Evolutionary conservation across 306 rosid genomes (phyloP), one percentile per base, ranked within the genome.

Genomic region (Abrus pulchellus): DNA sequence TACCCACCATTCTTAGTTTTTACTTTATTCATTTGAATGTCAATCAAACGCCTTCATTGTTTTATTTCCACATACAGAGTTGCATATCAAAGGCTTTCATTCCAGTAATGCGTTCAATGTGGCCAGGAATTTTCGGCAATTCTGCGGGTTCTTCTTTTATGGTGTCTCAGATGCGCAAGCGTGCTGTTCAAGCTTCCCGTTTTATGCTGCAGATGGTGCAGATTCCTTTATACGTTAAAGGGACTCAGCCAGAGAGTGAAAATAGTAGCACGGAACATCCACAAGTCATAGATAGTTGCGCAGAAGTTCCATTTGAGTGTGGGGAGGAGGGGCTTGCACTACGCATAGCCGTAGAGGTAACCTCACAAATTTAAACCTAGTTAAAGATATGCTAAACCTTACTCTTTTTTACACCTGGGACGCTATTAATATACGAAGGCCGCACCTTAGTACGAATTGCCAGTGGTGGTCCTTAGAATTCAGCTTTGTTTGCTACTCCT

Each of bases 131-230:
- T 43, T 79, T 83, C 67, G 98, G 94, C 59, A 91, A 88, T 68
- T 60, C 90, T 5, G 91, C 89, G 74, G 91, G 89, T 81, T 93
- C 97, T 78, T 1, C 88, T 11, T 30, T 52, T 28, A 12, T 82
- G 76, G 90, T 95, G 72, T 90, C 93, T 72, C 92, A 88, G 82
- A 84, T 91, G 93, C 98, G 94, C 45, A 95, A 95, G 86, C 92
- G 90, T 80, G 98, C 91, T 29, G 96, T 95, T 80, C 98, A 89
- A 85, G 99, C 97, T 83, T 93, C 98, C 49, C 96, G 93, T 32
- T 95, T 93, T 80, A 93, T 95, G 98, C 86, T 95, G 88, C 97
- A 95, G 87, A 93, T 95, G 98, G 84, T 93, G 88, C 96, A 90
- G 87, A 86, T 85, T 75, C 94, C 97, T 41, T 85, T 91, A 13